Evolutionary conservation across 2,329 filamentous ascomycete genomes (phyloP).

Genomic region (Pseudohalonectria lignicola): DNA sequence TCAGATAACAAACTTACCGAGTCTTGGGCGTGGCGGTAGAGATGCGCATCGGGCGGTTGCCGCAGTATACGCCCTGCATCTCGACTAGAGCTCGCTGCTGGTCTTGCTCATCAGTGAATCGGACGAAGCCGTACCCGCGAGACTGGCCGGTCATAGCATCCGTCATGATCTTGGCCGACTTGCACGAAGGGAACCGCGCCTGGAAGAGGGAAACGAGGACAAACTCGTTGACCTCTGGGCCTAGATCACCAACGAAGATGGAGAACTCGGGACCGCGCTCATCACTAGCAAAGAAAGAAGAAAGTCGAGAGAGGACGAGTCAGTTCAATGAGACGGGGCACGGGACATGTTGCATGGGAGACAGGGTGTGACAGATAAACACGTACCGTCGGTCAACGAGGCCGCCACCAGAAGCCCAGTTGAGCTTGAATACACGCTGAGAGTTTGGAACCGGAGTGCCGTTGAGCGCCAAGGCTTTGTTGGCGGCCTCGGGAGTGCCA

Average conservation of each 20-base stretch:
- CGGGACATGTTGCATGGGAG: not conserved
- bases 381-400: slow-evolving; percentile 82
- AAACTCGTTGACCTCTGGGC: slow-evolving; percentile 97
- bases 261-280: slow-evolving; percentile 93
- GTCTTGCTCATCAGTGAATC: slow-evolving; percentile 90
- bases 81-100: slow-evolving; percentile 92
- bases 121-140: slow-evolving; percentile 94
- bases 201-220: slow-evolving; percentile 96
- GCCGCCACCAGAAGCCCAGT: slow-evolving; percentile 96
- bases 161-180: slow-evolving; percentile 99
- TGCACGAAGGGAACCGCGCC: slow-evolving; percentile 91
- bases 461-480: slow-evolving; percentile 84
- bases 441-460: slow-evolving; percentile 88
- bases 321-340: slow-evolving; percentile 1
- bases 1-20: slow-evolving; percentile 38
- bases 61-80: slow-evolving; percentile 99
- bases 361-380: slow-evolving; percentile 2
- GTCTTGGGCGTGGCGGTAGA: slow-evolving; percentile 98
- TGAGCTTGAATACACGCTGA: slow-evolving; percentile 91
- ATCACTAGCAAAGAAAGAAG: slow-evolving; percentile 46
- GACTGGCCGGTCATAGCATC: slow-evolving; percentile 97
- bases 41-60: slow-evolving; percentile 97
- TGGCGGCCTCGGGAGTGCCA: slow-evolving; percentile 66
- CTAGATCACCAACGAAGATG: slow-evolving; percentile 96
- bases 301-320: slow-evolving; percentile 7